Conservation (phyloP, 2,329 filamentous ascomycete species). For the Neodidymelliopsis sp. region DNA sequence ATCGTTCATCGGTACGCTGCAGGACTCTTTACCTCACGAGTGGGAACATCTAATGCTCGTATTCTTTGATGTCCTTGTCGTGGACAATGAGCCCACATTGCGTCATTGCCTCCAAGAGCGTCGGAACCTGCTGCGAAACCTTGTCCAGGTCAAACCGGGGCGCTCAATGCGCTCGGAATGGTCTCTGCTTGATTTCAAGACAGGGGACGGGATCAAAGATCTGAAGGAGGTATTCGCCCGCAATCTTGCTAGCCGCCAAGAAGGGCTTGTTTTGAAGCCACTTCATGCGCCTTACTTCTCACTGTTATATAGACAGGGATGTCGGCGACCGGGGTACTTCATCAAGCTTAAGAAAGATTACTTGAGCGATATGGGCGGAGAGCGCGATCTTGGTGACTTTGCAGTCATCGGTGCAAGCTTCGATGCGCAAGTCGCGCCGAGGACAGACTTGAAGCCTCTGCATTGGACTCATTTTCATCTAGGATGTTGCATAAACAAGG, state of each 20-base stretch:
- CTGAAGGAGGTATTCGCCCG: conserved; percentile 64
- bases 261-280: conserved; percentile 83
- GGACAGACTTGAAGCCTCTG: conserved; percentile 62
- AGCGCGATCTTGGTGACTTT: conserved; percentile 72
- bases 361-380: conserved; percentile 77
- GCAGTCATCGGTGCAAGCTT: conserved; percentile 79
- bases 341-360: conserved; percentile 95
- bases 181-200: conserved; percentile 70
- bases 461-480: conserved; percentile 84
- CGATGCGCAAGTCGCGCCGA: conserved; percentile 67
- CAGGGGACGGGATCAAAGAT: conserved; percentile 39
- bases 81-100: conserved; percentile 63
- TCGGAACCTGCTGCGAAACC: conserved; percentile 64
- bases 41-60: conserved; percentile 68
- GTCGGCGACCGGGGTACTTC: conserved; percentile 55
- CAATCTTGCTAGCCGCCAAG: conserved; percentile 70
- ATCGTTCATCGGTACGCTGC: conserved; percentile 68
- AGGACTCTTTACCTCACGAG: conserved; percentile 68
- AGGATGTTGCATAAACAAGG: conserved; percentile 76
- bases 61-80: conserved; percentile 66
- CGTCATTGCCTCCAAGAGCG: conserved; percentile 65
- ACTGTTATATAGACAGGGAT: conserved; percentile 30
- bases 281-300: conserved; percentile 77
- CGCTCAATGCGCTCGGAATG: conserved; percentile 72
- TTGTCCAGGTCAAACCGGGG: conserved; percentile 65